Base-by-base conservation (phyloP, 192 early-diverging fungal species). In the Entophlyctis luteolus region DNA sequence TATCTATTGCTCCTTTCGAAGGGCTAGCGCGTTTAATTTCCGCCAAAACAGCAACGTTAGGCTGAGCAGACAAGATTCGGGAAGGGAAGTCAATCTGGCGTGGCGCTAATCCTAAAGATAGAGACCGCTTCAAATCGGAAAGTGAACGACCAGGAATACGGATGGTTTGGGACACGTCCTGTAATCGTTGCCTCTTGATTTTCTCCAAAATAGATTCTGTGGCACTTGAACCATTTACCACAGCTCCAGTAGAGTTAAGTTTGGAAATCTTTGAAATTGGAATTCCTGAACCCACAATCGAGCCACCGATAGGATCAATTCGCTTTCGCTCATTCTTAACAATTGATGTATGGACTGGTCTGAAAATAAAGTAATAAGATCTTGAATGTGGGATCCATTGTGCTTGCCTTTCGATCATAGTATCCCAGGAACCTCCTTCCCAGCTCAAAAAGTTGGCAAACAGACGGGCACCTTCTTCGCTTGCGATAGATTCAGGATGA, bases 1-100 rank as follows among this genome's bases (percentile, higher is more conserved):
- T 68, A 59, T 89, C 86, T 67, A 99, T 98, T 56, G 90, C 82
- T 28, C 96, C 96, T 74, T 98, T 98, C 76, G 78, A 80, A 2
- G 98, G 98, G 20, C 91, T 94, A 0, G 98, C 98, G 37, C 98
- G 88, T 79, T 99, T 99, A 74, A 99, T 88, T 77, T 99, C 98
- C n/a, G 93, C 95, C 77, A 96, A 79, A 48, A 99, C 83, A 1
- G 98, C 93, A 6, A 84, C 78, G 56, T 81, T 58, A 20, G 63
- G 73, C 23, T 23, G 12, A 4, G 48, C 52, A 4, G 50, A 45
- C 10, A 63, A 70, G 32, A 99, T 68, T 31, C 93, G 87, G 20
- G 77, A 76, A 18, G 79, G 79, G 68, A 99, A 93, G 70, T 93
- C 88, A 56, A 95, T 86, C 54, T 81, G 79, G 35, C 81, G 74